Evolutionary conservation across 2,329 filamentous ascomycete species (phyloP), one percentile per base, ranked within the genome.

Genomic region (Cladorrhinum sp.): DNA sequence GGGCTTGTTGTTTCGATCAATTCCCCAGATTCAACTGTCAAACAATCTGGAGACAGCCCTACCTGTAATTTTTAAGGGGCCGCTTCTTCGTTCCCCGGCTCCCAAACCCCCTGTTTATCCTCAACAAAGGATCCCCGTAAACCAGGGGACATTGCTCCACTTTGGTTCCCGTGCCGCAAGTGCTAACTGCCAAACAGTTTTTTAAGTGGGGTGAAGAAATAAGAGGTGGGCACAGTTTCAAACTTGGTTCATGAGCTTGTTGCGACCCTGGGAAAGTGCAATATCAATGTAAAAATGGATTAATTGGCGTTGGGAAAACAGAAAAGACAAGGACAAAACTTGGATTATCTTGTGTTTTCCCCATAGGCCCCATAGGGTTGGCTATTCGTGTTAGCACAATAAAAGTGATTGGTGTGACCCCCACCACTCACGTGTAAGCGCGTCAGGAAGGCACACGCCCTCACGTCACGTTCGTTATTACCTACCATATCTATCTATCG

Each of bases 51-150:
- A 36, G 49, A 23, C 52, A 56, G 58, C 42, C 52, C 24, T 49
- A 55, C n/a, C 42, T 21, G 42, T 21, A 20, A 18, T 59, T 53
- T 54, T 59, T 30, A 60, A 50, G 58, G 58, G 58, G 52, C 28
- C 28, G n/a, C 18, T 26, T 20, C 36, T 39, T n/a, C 9, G 51
- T 18, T 51, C 42, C 10, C n/a, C 3, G 18, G 16, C n/a, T 46
- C 16, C 36, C 26, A 30, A 9, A 21, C 12, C 42, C 42, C 42
- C 42, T 46, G 42, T 46, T 21, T 4, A 20, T 46, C 16, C 42
- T 46, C 42, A 46, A 46, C 42, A 46, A 46, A 46, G 42, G 18
- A 46, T 18, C n/a, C 18, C 42, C 16, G 16, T 46, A 46, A 46
- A 46, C 7, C 16, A 46, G 42, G 42, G n/a, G 42, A 21, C 14